phyloP scores from a whole-genome alignment of 2,329 filamentous ascomycete genomes.

The Fusarium sp. region DNA sequence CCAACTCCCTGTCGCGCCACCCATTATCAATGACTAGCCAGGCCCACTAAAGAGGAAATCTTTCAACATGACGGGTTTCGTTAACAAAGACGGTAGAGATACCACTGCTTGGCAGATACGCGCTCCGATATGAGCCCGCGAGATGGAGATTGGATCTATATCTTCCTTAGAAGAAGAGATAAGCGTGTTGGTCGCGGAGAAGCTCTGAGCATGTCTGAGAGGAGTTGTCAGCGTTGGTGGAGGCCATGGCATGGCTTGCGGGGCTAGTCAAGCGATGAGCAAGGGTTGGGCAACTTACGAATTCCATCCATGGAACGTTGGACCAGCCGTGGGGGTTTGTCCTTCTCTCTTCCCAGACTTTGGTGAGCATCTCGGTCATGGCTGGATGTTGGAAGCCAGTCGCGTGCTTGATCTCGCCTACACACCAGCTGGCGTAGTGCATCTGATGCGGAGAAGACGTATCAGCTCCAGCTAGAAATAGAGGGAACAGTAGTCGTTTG shows the following conservation, averaged over 20 bases:
- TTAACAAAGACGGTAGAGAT: neutral
- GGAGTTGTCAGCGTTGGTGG: neutral
- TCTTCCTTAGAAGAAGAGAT: constrained; percentile 33
- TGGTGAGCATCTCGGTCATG: constrained; percentile 42
- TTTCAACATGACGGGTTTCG: neutral
- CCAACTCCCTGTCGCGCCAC: constrained; percentile 9
- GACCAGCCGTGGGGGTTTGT: constrained; percentile 24
- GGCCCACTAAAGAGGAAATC: neutral
- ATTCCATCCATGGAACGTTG: constrained; percentile 47
- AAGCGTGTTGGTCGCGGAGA: constrained; percentile 30
- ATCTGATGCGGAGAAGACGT: constrained; percentile 40
- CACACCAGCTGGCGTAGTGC: constrained; percentile 42
- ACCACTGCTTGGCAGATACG: neutral
- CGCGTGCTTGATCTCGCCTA: constrained; percentile 39
- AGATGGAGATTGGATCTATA: neutral
- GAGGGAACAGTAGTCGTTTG: constrained; percentile 45
- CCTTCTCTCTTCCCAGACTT: constrained; percentile 41
- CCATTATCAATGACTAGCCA: neutral
- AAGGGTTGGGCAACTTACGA: constrained; percentile 30
- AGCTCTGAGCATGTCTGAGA: constrained; percentile 34
- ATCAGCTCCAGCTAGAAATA: constrained; percentile 45
- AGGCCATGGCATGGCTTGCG: neutral
- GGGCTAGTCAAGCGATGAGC: neutral
- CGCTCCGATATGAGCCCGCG: neutral
- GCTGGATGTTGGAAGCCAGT: constrained; percentile 43